phyloP scores from a whole-genome alignment of 169 alveolate species.

The Sarcocystis neurona region DNA sequence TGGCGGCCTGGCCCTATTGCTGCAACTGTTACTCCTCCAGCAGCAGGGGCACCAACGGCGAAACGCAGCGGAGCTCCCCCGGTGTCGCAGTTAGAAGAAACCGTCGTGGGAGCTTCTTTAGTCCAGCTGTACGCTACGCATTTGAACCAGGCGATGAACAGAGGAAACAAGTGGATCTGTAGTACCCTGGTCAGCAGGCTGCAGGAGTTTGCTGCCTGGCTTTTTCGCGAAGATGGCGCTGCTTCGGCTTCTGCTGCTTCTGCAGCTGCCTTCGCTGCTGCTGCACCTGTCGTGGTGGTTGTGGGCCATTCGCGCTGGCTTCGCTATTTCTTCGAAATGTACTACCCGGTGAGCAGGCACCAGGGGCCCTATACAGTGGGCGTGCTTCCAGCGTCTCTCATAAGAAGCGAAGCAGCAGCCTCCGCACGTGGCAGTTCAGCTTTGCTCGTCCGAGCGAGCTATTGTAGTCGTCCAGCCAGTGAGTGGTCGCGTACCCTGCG shows the following conservation, averaged over 20 bases:
- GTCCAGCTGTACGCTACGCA: slow-evolving; percentile 31
- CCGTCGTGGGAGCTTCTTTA: slow-evolving; percentile 12
- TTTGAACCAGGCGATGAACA: not conserved
- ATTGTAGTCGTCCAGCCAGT: no score
- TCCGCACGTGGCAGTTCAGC: no score
- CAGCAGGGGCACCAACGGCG: no score
- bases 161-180: slow-evolving; percentile 4
- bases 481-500: no score
- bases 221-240: not conserved
- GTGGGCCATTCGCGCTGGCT: slow-evolving; percentile 47
- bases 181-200: slow-evolving; percentile 19
- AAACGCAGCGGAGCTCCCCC: no score
- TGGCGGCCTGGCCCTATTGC: no score
- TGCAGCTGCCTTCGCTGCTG: no score
- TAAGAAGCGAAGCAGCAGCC: not conserved
- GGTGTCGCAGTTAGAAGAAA: slow-evolving; percentile 15
- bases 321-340: slow-evolving; percentile 29
- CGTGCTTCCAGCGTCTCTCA: no score
- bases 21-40: no score
- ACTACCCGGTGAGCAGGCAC: slow-evolving; percentile 2
- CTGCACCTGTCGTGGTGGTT: not conserved
- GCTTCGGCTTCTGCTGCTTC: no score
- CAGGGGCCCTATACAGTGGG: no score
- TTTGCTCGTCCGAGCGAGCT: no score
- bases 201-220: slow-evolving; percentile 13